These are phyloP conservation scores for Agaricales sp. DNA, from an alignment of 1,284 basidiomycete species.

Conservation along the genomic window DNA sequence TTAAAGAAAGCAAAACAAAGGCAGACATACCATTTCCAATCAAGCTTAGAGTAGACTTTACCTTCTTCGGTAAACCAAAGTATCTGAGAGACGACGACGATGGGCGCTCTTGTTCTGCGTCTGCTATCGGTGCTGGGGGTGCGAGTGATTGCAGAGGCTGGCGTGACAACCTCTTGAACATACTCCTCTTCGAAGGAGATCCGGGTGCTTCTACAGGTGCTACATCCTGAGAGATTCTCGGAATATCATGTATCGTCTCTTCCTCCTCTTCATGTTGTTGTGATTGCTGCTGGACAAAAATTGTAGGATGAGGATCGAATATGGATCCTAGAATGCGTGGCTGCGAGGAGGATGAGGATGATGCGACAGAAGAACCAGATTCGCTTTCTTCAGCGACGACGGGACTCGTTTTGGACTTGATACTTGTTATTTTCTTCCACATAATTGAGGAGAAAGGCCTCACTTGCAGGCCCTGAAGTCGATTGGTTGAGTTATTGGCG, in stretches of 20 bases:
- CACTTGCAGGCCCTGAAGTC: background rate
- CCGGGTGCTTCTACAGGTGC: constrained; percentile 13
- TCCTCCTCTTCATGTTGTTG: background rate
- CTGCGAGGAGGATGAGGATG: background rate
- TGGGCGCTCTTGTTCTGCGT: constrained; percentile 8
- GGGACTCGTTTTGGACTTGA: background rate
- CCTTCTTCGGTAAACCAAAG: constrained; percentile 41
- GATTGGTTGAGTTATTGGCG: background rate
- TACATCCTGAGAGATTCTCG: background rate
- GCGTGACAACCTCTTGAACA: constrained; percentile 27
- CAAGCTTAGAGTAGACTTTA: constrained; percentile 36
- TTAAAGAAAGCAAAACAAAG: constrained; percentile 4
- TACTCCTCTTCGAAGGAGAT: constrained; percentile 23
- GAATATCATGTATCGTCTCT: background rate
- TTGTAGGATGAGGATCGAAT: background rate
- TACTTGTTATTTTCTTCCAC: constrained; percentile 1
- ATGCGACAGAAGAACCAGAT: background rate
- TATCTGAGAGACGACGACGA: constrained; percentile 25
- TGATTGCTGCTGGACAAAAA: background rate
- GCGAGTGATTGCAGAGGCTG: constrained; percentile 13
- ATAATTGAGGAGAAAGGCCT: background rate
- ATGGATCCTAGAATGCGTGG: background rate
- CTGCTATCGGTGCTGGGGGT: constrained; percentile 5
- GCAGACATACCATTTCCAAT: constrained; percentile 29
- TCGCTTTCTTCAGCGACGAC: background rate